Evolutionary conservation across 78 protist genomes (phyloP), one percentile per base, ranked within the genome.

Genomic region (Dictyostelium firmibasis): DNA sequence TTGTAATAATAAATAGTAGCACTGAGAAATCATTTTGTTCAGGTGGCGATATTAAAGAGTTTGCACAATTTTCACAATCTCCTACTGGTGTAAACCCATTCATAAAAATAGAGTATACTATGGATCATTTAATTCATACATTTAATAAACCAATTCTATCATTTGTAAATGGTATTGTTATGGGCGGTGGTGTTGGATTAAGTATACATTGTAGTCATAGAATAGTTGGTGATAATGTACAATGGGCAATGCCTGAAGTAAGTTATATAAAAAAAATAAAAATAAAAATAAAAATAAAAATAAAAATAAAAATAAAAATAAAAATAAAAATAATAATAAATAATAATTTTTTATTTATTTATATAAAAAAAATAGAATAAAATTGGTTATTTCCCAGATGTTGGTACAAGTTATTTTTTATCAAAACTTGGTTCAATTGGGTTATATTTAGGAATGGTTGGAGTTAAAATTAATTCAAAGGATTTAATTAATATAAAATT

Each of bases 111-210:
- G 94, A 89, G 35, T 89, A 89, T 43, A n/a, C 44, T 33, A 3
- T 89, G 13, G 94, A 89, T 43, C 53, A 89, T 47, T 38, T 89
- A 10, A 78, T 89, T 18, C 94, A 89, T 50, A 89, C 87, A 0
- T 89, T 64, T 69, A 18, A 31, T 10, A 89, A 89, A 69, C 94
- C 94, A 31, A 29, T 81, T 0, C 20, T 89, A 60, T 81, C 94
- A 35, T 43, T 89, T 27, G 94, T 89, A 9, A 67, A 89, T 81
- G 94, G 94, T 33, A 89, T 89, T 70, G 94, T 89, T 1, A 89
- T 89, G 94, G 94, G 94, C 43, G 94, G 94, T 43, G 94, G 94
- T 70, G 94, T 89, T 11, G 94, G 94, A 23, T 29, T 89, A 27
- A 64, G 81, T 29, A 29, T 89, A 11, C 94, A 89, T 62, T 31